A percentile compares a stretch with the other conserved stretches of the same genome.
Evolutionary conservation across 768 basidiomycete species (phyloP).

Genomic region (Gautieria morchelliformis): DNA sequence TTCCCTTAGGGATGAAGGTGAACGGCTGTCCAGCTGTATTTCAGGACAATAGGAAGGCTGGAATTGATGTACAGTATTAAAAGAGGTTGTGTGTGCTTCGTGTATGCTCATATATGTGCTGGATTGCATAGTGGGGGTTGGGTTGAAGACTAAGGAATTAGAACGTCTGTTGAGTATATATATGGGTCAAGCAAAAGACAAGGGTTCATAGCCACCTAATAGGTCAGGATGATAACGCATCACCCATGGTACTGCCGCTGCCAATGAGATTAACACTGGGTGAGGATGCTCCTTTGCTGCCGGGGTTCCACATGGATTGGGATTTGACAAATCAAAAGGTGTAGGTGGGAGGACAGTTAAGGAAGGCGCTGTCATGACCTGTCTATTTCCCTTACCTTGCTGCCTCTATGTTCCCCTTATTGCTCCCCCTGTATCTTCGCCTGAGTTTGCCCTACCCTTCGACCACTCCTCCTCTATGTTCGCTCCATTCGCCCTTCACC

Average conservation of each 20-base stretch:
- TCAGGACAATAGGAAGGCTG: neutral
- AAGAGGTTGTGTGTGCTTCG: neutral
- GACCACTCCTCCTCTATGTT: too few species aligned
- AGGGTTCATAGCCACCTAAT: too few species aligned
- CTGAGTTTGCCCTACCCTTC: too few species aligned
- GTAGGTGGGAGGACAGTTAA: neutral
- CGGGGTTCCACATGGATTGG: neutral
- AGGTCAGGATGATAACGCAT: neutral
- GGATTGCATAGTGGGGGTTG: neutral
- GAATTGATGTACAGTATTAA: neutral
- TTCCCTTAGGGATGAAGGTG: neutral
- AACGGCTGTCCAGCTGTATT: constrained; percentile 3
- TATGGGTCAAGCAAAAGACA: too few species aligned
- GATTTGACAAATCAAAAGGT: neutral
- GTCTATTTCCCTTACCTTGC: too few species aligned
- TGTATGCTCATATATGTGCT: neutral
- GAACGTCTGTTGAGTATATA: too few species aligned
- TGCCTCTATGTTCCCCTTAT: too few species aligned
- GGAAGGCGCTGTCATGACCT: too few species aligned
- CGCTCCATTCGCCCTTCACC: too few species aligned
- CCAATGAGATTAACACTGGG: constrained; percentile 55
- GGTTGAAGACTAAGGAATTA: too few species aligned
- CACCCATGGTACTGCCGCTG: constrained; percentile 37
- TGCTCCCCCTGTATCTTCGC: too few species aligned
- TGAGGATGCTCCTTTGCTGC: constrained; percentile 16